Percentiles rank a stretch among this genome's conserved stretches.
Evolutionary conservation across 129 eudicot species (phyloP).

Genomic region (Heracleum sosnowskyi): DNA sequence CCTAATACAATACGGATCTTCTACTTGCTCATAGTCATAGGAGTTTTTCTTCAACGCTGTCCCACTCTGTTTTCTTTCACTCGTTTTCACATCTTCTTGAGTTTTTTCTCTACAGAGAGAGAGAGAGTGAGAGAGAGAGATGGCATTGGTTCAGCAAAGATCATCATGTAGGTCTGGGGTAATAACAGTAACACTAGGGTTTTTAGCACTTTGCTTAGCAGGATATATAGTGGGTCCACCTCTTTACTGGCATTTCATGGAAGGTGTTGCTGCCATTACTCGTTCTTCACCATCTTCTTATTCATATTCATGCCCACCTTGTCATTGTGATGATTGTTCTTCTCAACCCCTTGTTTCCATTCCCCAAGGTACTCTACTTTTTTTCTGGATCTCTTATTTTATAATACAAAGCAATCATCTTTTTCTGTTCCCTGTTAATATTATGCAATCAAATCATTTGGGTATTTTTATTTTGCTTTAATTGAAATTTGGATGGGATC

Average conservation of each 20-base stretch:
- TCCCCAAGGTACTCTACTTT: conserved; percentile 16
- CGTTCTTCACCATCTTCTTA: conserved; percentile 14
- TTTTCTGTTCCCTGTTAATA: background rate
- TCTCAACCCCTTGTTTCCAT: conserved; percentile 21
- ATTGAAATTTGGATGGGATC: background rate
- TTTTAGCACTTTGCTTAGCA: conserved; percentile 23
- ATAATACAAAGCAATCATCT: background rate
- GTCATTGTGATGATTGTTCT: conserved; percentile 32
- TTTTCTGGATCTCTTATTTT: background rate
- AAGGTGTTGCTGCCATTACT: conserved; percentile 11
- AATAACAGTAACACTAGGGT: conserved; percentile 16
- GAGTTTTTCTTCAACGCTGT: background rate
- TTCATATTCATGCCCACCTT: conserved; percentile 23
- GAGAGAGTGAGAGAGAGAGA: background rate
- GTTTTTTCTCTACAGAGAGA: background rate
- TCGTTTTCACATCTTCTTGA: background rate
- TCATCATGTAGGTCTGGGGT: conserved; percentile 21
- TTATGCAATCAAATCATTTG: background rate
- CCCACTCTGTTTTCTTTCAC: background rate
- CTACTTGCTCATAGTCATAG: conserved; percentile 1
- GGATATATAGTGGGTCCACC: conserved; percentile 36
- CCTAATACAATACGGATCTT: background rate
- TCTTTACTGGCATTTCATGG: conserved; percentile 33
- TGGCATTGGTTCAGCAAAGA: conserved; percentile 44
- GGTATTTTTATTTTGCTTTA: background rate